Base-by-base conservation (phyloP, 2,329 filamentous ascomycete species). In the Diaporthe batatas region DNA sequence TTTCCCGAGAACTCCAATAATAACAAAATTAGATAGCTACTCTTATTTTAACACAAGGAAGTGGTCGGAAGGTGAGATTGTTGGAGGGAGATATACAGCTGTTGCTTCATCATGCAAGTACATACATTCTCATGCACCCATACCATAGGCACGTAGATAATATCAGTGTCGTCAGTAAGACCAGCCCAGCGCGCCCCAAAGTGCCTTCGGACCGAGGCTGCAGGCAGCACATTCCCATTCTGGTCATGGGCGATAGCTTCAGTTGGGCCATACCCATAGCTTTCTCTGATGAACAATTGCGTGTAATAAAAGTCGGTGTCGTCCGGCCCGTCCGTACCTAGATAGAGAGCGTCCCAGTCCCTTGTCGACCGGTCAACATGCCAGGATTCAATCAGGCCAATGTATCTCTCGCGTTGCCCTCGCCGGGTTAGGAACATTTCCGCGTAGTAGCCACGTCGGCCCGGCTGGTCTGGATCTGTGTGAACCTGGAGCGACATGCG, bases 401-500 rank as follows among this genome's bases (percentile, higher is more conserved):
- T 44, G 42, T 21, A 44, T 1, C 1, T 34, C 42, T 64, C 58
- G 25, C 5, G 16, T 3, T 25, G 25, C 18, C 42, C 18, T n/a
- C 25, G 25, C 18, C 34, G 42, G 18, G 58, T 64, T 12, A 64
- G 10, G 42, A 64, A 64, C 23, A 64, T 49, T 5, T 64, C 42
- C 2, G 16, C 58, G 16, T 64, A 64, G 23, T 64, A 64, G 10
- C 58, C 58, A 7, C 1, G 25, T 21, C 23, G 25, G 16, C 39
- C 39, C 2, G 14, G 16, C 42, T 18, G 18, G 6, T n/a, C 6
- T 6, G 36, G 25, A 32, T 64, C 39, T n/a, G 25, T n/a, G 11
- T 64, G 42, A 3, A 49, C 39, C 14, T 64, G 58, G 12, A 64
- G 42, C 18, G 58, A 64, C 25, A 64, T 64, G 11, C 58, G 25